These are phyloP conservation scores for Calocera viscosa DNA, from an alignment of 768 basidiomycete species.

Conservation along the genomic window DNA sequence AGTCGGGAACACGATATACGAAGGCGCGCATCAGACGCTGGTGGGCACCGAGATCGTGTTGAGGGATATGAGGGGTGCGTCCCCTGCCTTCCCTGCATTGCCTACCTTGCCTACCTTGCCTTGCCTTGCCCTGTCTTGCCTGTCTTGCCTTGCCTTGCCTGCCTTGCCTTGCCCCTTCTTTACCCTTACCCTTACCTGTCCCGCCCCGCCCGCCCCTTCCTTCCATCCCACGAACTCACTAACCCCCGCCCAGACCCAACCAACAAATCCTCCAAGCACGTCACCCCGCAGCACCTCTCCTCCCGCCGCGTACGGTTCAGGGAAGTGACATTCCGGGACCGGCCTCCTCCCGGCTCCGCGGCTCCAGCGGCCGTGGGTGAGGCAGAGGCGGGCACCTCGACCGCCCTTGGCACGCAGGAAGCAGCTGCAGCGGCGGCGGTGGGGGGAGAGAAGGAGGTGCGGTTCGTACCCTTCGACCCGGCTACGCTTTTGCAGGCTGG, in stretches of 20 bases:
- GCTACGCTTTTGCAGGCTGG: too few relatives aligned
- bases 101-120: too few relatives aligned
- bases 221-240: not conserved
- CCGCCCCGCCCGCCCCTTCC: not conserved
- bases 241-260: not conserved
- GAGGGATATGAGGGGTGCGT: not conserved
- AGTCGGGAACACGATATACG: not conserved
- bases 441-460: too few relatives aligned
- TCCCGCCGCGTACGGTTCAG: not conserved
- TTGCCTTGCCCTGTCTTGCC: too few relatives aligned
- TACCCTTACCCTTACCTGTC: not conserved
- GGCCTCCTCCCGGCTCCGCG: too few relatives aligned
- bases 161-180: not conserved
- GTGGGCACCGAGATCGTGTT: not conserved
- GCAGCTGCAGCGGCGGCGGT: too few relatives aligned
- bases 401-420: too few relatives aligned
- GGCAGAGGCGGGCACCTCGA: too few relatives aligned
- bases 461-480: too few relatives aligned
- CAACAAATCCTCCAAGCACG: not conserved
- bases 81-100: not conserved
- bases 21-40: not conserved
- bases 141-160: too few relatives aligned
- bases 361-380: too few relatives aligned
- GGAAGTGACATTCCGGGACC: not conserved
- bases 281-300: not conserved